Conservation (phyloP, 345 rosid species). For the Eucalyptus tenuipes region DNA sequence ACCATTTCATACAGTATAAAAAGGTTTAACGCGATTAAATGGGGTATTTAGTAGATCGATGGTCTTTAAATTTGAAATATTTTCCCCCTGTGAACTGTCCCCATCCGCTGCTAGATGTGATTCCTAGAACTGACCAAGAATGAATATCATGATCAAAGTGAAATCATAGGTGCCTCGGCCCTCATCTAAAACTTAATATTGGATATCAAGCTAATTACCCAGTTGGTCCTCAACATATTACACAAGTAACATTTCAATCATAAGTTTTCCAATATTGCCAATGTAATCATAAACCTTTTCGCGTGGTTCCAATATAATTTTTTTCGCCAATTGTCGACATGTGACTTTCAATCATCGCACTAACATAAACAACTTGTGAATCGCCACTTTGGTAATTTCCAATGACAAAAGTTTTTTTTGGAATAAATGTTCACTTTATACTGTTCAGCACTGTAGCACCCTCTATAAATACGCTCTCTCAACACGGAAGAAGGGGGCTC, state of each 20-base stretch:
- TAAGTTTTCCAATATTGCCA: too few species aligned
- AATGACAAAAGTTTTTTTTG: too few species aligned
- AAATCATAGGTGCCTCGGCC: not conserved
- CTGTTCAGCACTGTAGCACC: too few species aligned
- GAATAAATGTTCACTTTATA: too few species aligned
- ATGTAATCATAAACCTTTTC: fast-evolving
- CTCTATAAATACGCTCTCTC: too few species aligned
- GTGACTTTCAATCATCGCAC: fast-evolving
- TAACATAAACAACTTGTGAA: not conserved
- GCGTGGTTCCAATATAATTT: fast-evolving
- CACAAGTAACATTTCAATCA: not conserved
- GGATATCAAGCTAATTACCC: fast-evolving
- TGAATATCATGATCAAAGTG: not conserved
- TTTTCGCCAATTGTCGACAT: fast-evolving
- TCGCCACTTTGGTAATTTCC: not conserved
- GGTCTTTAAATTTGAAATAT: not conserved
- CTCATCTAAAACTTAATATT: not conserved
- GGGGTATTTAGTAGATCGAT: not conserved
- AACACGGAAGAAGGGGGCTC: too few species aligned
- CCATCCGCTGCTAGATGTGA: not conserved
- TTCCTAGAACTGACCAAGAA: not conserved
- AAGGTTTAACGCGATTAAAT: not conserved
- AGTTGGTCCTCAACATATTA: too few species aligned
- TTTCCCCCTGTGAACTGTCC: not conserved
- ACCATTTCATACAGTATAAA: not conserved